Base-by-base conservation (phyloP, 805 yeast genomes). In the Lipomyces spencermartinsiae region DNA sequence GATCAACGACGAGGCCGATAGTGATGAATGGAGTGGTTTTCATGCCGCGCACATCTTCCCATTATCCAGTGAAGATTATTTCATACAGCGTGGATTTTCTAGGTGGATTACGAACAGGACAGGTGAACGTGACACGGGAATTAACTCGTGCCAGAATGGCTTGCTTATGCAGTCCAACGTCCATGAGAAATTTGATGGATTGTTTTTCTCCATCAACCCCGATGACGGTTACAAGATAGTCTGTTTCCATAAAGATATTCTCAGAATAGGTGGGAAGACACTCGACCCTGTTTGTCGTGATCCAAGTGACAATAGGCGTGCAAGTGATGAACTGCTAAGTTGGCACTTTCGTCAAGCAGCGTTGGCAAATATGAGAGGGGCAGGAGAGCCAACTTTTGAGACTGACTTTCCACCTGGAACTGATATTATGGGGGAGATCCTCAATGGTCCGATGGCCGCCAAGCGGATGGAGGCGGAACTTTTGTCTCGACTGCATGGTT, bases 111-210 rank as follows among this genome's bases (percentile, higher is more conserved):
- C n/a, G n/a, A n/a, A n/a, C n/a, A n/a, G n/a, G n/a, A n/a, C n/a
- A n/a, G n/a, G n/a, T n/a, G n/a, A n/a, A 16, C 54, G 19, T 49
- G 54, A 49, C 7, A 49, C 54, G 19, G 54, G 54, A 8, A 49
- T 49, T 7, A 49, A 49, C 54, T 49, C 54, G 7, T 49, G 54
- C 12, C 54, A 49, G 19, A 49, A 49, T 49, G 54, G 54, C 19
- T 16, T n/a, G 1, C 54, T 49, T 49, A 49, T 49, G 54, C 54
- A 49, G 54, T 49, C 54, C 1, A 49, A 49, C 12, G 12, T 49
- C 54, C 54, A 49, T 49, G 14, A 49, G 54, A 49, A 14, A 7
- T 49, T 49, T 2, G 54, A 49, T 19, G 19, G 54, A 8, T 49
- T 49, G 7, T 1, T 8, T 19, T 49, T 49, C 54, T n/a, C n/a